phyloP scores from a whole-genome alignment of 1,284 basidiomycete species.

The Cryptococcus sp. region DNA sequence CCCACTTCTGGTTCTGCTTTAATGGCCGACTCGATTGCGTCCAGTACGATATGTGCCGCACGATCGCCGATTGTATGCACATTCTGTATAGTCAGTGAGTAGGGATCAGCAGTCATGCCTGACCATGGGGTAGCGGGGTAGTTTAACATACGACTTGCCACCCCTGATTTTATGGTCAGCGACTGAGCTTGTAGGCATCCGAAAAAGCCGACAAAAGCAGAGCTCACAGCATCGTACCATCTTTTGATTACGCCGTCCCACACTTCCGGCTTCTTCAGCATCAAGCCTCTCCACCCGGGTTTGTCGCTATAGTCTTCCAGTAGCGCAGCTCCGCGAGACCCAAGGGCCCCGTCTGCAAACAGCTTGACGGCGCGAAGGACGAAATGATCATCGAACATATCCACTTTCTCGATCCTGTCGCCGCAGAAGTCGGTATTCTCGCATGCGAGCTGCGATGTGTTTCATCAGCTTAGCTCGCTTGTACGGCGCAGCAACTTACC shows the following conservation, averaged over 20 bases:
- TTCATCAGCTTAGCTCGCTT: background rate
- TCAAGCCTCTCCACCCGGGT: conserved; percentile 67
- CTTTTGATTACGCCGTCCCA: conserved; percentile 63
- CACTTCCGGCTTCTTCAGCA: conserved; percentile 62
- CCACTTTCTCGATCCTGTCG: conserved; percentile 62
- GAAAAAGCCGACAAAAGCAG: background rate
- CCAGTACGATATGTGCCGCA: conserved; percentile 77
- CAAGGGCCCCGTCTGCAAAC: conserved; percentile 76
- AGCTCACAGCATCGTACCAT: conserved; percentile 69
- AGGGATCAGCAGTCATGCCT: conserved; percentile 4
- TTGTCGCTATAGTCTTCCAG: conserved; percentile 81
- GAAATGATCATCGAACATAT: conserved; percentile 61
- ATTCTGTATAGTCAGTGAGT: conserved; percentile 58
- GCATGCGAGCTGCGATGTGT: conserved; percentile 41
- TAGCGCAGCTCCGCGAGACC: conserved; percentile 87
- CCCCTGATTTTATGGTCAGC: conserved; percentile 30
- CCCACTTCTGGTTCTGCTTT: conserved; percentile 31
- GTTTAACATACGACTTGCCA: conserved; percentile 54
- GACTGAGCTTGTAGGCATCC: too few species aligned
- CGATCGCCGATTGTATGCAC: conserved; percentile 90
- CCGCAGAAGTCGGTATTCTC: conserved; percentile 67
- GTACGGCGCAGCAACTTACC: conserved; percentile 56
- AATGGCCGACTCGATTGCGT: conserved; percentile 73
- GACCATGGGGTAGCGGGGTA: background rate
- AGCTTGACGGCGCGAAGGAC: conserved; percentile 79